Evolutionary conservation across 176 grass and related monocot species (phyloP), one percentile per base, ranked within the genome.

Genomic region (Ensete glaucum): DNA sequence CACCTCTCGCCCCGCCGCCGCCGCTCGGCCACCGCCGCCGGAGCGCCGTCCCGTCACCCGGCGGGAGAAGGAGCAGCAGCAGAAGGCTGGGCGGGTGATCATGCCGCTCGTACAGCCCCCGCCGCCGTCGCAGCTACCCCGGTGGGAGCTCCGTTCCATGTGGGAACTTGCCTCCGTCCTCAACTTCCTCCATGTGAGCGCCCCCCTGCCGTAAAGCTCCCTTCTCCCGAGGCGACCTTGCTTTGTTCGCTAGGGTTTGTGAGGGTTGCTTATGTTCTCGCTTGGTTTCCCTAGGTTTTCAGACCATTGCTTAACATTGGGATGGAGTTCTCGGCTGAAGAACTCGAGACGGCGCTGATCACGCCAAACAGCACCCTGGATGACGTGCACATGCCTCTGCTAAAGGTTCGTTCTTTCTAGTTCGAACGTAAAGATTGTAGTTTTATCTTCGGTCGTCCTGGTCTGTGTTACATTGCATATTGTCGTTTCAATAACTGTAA

Each of bases 111-210:
- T 91, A 11, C 64, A 54, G n/a, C 88, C 86, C 76, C 84, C 90
- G 52, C 62, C 79, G 19, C 82, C 84, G 20, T 77, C 77, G 20
- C 82, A 93, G 34, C 72, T 85, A 15, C 90, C 88, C 56, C 83
- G 82, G 13, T 90, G 86, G 82, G 75, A 82, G 80, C 86, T 98
- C 53, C 81, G 94, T 62, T 67, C 88, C 82, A 98, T 98, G 90
- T 98, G 94, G 94, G 88, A 98, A 77, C 86, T 93, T 77, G 90
- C 94, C 58, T 91, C 84, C 77, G 81, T 93, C 50, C 88, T 98
- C 81, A 89, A 93, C 84, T 98, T 98, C 75, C 70, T 98, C 79
- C 72, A 98, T 76, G 94, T 98, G 83, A 82, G 87, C 21, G 78
- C 68, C 72, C 71, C 13, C 62, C 69, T 20, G 5, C 9, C 60